Conservation (phyloP, 345 rosid species). For the Sisymbrium altissimum region DNA sequence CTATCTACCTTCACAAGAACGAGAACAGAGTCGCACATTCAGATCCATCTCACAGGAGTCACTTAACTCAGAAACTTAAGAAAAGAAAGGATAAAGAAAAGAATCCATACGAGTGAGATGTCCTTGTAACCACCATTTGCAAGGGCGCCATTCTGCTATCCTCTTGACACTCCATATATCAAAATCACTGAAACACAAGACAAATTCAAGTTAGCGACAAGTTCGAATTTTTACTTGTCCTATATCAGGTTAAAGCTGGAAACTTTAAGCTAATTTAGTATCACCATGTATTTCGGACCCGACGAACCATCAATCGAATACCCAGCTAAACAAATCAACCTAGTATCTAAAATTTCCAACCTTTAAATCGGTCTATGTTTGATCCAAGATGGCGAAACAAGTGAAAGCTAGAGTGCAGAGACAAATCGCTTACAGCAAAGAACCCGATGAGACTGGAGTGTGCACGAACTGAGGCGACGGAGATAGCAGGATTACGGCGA, state of each 20-base stretch:
- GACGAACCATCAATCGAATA: not conserved
- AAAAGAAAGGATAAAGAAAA: not conserved
- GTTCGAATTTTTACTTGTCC: not conserved
- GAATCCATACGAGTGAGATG: constrained; percentile 52
- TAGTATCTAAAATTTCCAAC: not conserved
- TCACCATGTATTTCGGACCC: not conserved
- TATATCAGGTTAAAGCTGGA: not conserved
- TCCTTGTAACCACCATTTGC: constrained; percentile 89
- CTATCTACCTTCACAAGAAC: not conserved
- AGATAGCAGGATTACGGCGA: constrained; percentile 54
- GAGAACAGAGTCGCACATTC: not conserved
- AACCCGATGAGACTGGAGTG: constrained; percentile 17
- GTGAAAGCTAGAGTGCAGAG: not conserved
- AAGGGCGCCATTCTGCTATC: constrained; percentile 84
- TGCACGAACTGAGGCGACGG: constrained; percentile 40
- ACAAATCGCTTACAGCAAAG: constrained; percentile 33
- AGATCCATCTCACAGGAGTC: not conserved
- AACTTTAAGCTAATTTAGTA: not conserved
- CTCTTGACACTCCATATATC: constrained; percentile 85
- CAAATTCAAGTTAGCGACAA: not conserved
- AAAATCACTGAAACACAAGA: constrained; percentile 37
- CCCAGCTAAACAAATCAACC: not conserved
- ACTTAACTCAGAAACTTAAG: not conserved
- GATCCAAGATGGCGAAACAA: not conserved
- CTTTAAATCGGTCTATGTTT: not conserved